Base-by-base conservation (phyloP, 768 basidiomycete genomes). In the Lepiota venenata region DNA sequence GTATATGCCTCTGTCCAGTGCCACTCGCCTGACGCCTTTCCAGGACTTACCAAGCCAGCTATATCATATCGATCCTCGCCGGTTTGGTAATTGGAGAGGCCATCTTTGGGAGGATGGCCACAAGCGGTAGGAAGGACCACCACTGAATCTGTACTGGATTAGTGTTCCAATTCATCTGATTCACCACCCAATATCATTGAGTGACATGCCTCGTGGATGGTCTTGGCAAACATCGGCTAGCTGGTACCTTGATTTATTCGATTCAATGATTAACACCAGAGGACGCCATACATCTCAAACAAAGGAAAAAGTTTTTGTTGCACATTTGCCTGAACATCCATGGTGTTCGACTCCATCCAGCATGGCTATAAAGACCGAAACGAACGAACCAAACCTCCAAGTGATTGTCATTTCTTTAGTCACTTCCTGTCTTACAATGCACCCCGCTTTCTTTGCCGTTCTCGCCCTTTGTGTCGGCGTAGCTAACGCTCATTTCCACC, bases 41-140 rank as follows among this genome's bases (percentile, higher is more conserved):
- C 10, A 95, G 92, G 93, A 88, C 88, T 5, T 94, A 88, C 70
- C 84, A 93, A 60, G 85, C 79, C 4, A 85, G 81, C 22, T 95
- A 82, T 63, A 76, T 94, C 52, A 79, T 94, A 32, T 76, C 85
- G 10, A 81, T 93, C 56, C 64, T 93, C 12, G 51, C 82, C 2
- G 92, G 92, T 1, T 69, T 87, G 27, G 87, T 83, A 8, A 65
- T 88, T 15, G 93, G 92, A 10, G 93, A 95, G 71, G 67, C 83
- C 15, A 52, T 85, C 29, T 88, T 91, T 60, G 87, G 87, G 8
- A 74, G 87, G 53, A 69, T 83, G 57, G 60, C 63, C 38, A 47
- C 45, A 39, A 40, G 58, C 38, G 45, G 52, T 14, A 42, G 47
- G 47, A 47, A 55, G 16, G 14, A 41, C 9, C 10, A 25, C 32